Evolutionary conservation across 306 rosid genomes (phyloP).

Genomic region (Acacia confusa): DNA sequence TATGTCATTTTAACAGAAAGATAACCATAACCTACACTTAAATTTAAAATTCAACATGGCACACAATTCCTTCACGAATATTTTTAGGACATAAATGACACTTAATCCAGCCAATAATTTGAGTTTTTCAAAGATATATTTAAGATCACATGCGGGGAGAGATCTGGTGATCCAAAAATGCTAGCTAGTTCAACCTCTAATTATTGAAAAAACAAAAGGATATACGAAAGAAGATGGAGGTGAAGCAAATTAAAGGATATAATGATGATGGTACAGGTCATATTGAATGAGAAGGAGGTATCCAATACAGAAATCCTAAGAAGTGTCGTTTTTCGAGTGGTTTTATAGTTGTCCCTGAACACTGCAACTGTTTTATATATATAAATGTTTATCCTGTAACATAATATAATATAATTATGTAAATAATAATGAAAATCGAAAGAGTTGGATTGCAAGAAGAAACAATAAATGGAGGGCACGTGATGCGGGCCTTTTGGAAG

Average conservation of each 20-base stretch:
- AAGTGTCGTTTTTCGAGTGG: not conserved
- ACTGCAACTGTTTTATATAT: not conserved
- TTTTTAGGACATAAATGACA: too few relatives aligned
- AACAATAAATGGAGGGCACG: slow-evolving; percentile 75
- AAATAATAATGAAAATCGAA: not conserved
- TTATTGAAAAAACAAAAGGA: not conserved
- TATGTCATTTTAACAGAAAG: too few relatives aligned
- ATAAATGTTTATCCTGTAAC: not conserved
- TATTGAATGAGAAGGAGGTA: slow-evolving; percentile 38
- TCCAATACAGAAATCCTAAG: slow-evolving; percentile 42
- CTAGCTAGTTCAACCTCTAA: not conserved
- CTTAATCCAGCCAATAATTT: not conserved
- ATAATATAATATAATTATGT: not conserved
- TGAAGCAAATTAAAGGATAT: slow-evolving; percentile 23
- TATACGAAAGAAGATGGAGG: slow-evolving; percentile 11
- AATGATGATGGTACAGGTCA: slow-evolving; percentile 37
- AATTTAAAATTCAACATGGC: too few relatives aligned
- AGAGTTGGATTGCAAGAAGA: slow-evolving; percentile 34
- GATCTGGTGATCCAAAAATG: not conserved
- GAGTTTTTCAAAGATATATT: not conserved
- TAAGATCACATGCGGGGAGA: not conserved
- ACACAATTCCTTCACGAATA: too few relatives aligned
- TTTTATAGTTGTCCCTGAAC: not conserved
- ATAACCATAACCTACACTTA: too few relatives aligned
- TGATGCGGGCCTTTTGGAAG: slow-evolving; percentile 91